A percentile compares a stretch with the other conserved stretches of the same genome.
These are phyloP conservation scores for Globisporangium nunn DNA, from an alignment of 352 stramenopile genomes.

Conservation along the genomic window DNA sequence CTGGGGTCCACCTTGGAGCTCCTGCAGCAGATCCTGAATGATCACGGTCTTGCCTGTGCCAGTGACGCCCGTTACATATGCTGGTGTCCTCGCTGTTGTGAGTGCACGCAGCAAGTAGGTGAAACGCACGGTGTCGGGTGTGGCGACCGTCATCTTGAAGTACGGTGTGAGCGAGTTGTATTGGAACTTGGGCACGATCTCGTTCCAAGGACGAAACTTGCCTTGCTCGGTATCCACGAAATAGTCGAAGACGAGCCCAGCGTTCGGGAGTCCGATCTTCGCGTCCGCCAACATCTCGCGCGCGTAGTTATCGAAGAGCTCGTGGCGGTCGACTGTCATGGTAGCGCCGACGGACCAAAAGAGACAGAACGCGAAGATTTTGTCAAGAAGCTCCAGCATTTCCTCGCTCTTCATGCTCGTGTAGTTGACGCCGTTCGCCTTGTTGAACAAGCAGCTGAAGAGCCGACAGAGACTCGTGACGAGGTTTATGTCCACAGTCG, in stretches of 20 bases:
- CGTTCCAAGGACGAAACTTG: constrained; percentile 43
- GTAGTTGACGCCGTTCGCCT: constrained; percentile 21
- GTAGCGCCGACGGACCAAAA: constrained; percentile 89
- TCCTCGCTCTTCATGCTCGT: constrained; percentile 26
- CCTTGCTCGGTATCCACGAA: constrained; percentile 63
- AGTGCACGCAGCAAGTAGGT: constrained; percentile 51
- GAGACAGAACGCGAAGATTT: constrained; percentile 86
- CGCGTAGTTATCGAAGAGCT: constrained; percentile 76
- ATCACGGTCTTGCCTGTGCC: constrained; percentile 89
- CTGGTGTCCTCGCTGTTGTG: constrained; percentile 57
- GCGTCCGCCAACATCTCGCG: constrained; percentile 45
- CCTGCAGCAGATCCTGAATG: constrained; percentile 67
- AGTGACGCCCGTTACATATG: constrained; percentile 86
- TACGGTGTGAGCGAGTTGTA: constrained; percentile 55
- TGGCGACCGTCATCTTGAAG: constrained; percentile 81
- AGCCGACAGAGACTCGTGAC: constrained; percentile 82
- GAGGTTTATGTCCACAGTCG: constrained; percentile 88
- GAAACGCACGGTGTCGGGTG: constrained; percentile 64
- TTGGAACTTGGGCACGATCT: constrained; percentile 62
- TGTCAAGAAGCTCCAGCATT: constrained; percentile 50
- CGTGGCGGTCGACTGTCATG: constrained; percentile 66
- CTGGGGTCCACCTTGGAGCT: constrained; percentile 26
- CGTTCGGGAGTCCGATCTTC: constrained; percentile 48
- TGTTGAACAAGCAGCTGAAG: constrained; percentile 77
- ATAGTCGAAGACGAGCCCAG: constrained; percentile 80